Percentiles rank a stretch among this genome's conserved stretches.
Conservation (phyloP, 441 rosid species). For the Corymbia citriodora region DNA sequence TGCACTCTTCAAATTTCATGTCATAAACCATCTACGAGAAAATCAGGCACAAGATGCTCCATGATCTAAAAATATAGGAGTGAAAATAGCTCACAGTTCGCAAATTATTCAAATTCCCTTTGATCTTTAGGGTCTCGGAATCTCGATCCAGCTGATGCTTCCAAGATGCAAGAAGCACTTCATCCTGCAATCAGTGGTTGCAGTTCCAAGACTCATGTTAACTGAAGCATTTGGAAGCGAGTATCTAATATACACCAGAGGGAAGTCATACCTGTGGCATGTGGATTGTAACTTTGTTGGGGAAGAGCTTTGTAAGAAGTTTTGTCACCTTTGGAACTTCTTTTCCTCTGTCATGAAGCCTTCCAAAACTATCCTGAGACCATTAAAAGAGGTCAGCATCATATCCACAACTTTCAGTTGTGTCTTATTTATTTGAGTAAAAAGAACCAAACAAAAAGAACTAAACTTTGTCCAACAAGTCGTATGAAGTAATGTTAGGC, state of each 20-base stretch:
- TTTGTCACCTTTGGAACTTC: constrained; percentile 72
- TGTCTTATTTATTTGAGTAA: background rate
- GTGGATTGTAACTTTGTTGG: constrained; percentile 71
- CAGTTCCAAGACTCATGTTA: background rate
- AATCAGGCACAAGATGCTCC: background rate
- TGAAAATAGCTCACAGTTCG: constrained; percentile 41
- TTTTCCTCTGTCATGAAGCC: constrained; percentile 72
- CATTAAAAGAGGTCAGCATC: background rate
- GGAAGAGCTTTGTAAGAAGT: constrained; percentile 66
- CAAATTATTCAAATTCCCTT: constrained; percentile 60
- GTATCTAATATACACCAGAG: background rate
- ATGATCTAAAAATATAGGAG: background rate
- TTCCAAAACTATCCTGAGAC: constrained; percentile 78
- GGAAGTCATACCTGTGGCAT: constrained; percentile 56
- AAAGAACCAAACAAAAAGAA: background rate
- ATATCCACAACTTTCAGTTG: constrained; percentile 7
- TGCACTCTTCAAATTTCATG: background rate
- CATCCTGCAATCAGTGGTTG: constrained; percentile 41
- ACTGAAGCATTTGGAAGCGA: background rate
- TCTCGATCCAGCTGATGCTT: constrained; percentile 67
- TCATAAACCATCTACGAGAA: background rate
- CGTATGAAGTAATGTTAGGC: background rate
- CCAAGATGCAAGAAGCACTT: constrained; percentile 58
- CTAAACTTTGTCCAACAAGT: background rate
- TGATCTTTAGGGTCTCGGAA: constrained; percentile 75